Percentiles rank a stretch among this genome's conserved stretches.
Evolutionary conservation across 768 basidiomycete species (phyloP).

Genomic region (Pleurotus tuber-regium): DNA sequence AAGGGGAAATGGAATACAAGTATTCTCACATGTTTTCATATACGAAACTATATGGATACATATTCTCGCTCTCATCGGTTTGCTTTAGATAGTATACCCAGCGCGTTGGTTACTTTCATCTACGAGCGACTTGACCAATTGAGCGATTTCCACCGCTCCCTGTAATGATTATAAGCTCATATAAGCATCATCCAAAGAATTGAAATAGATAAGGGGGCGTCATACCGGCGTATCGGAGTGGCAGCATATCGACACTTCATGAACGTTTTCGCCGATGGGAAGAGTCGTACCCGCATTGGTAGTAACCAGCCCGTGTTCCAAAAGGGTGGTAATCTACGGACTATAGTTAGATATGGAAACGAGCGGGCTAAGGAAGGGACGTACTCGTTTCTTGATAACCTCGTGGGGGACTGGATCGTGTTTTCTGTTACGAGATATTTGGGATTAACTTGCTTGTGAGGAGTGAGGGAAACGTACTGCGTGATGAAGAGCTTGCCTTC

Average conservation of each 20-base stretch:
- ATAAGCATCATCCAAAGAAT: not conserved
- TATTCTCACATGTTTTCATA: too few relatives aligned
- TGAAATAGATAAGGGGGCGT: slow-evolving; percentile 21
- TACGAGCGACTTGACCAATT: slow-evolving; percentile 51
- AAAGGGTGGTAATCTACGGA: slow-evolving; percentile 40
- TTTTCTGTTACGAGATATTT: slow-evolving; percentile 30
- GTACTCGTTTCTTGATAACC: slow-evolving; percentile 42
- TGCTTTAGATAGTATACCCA: slow-evolving; percentile 20
- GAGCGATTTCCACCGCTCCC: slow-evolving; percentile 53
- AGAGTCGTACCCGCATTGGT: slow-evolving; percentile 41
- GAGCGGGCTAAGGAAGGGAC: slow-evolving; percentile 4
- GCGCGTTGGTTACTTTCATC: slow-evolving; percentile 46
- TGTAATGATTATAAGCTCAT: slow-evolving; percentile 17
- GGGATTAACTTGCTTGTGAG: not conserved
- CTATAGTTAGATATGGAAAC: not conserved
- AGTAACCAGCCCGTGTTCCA: slow-evolving; percentile 43
- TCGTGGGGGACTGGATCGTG: slow-evolving; percentile 46
- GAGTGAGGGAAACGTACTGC: slow-evolving; percentile 34
- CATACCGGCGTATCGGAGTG: slow-evolving; percentile 62
- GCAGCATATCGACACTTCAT: slow-evolving; percentile 59
- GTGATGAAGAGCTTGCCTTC: slow-evolving; percentile 61
- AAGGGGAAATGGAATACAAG: too few relatives aligned
- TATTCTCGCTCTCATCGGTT: too few relatives aligned
- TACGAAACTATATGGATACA: too few relatives aligned
- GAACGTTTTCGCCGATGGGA: slow-evolving; percentile 40